Evolutionary conservation across 2,329 filamentous ascomycete genomes (phyloP), one percentile per base, ranked within the genome.

Genomic region (Fusarium devonianum): DNA sequence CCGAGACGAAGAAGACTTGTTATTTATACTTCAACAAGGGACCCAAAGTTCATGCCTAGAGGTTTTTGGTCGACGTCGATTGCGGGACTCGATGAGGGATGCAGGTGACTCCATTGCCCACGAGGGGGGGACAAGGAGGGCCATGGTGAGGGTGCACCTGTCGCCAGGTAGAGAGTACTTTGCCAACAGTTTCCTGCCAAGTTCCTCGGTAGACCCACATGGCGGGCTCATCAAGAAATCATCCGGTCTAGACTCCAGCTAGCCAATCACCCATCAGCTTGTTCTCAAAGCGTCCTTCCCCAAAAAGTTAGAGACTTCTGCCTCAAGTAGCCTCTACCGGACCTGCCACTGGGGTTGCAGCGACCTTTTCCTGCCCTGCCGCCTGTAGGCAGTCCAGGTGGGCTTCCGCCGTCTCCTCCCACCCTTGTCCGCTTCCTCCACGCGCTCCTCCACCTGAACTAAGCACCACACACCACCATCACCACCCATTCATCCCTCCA

Each of bases 71-170:
- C 56, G 56, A 58, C 56, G 56, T 58, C 56, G 55, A 52, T 23
- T 36, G 26, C 36, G 38, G 33, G 32, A 33, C 46, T 44, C 21
- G 34, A 18, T 52, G 45, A 54, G 36, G 52, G 60, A 53, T 60
- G 60, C 61, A 63, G 61, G 60, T 63, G 61, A 63, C 60, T 51
- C 23, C 19, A 40, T 41, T 37, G 53, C 53, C 42, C 28, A 54
- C n/a, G n/a, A 40, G 44, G 56, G 46, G 60, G 60, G 50, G 42
- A 58, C 43, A 37, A 54, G 49, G 46, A 46, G 46, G 57, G 32
- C 28, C 28, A 42, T 36, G 37, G 47, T 37, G 42, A 49, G 41
- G 54, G 35, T 32, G 22, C 42, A 44, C 37, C 26, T n/a, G 26
- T 13, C 13, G 21, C 14, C 2, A n/a, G 22, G 44, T 58, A 60